Evolutionary conservation across 805 yeast genomes (phyloP).

Genomic region (Starmerella davenportii): DNA sequence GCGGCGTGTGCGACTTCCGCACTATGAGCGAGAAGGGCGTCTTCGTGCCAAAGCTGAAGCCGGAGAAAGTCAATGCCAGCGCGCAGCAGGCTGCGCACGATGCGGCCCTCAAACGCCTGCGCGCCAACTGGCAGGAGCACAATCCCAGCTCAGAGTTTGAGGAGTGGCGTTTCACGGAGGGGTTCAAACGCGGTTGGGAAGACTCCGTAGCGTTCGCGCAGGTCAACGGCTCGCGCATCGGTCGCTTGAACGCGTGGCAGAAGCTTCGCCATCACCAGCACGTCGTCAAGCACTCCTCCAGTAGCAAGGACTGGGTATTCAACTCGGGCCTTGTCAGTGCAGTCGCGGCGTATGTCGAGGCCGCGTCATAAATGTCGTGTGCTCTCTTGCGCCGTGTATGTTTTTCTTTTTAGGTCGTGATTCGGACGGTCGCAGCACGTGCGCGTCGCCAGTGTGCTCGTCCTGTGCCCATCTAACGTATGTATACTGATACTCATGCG

Average conservation of each 20-base stretch:
- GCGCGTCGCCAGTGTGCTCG: no score
- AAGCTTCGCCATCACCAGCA: conserved; percentile 47
- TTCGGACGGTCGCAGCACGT: no score
- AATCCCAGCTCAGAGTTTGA: conserved; percentile 48
- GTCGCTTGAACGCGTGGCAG: conserved; percentile 57
- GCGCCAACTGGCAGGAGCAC: conserved; percentile 47
- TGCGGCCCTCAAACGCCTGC: conserved; percentile 31
- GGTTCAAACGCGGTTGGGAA: conserved; percentile 54
- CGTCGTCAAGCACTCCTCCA: conserved; percentile 33
- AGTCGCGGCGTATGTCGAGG: conserved; percentile 30
- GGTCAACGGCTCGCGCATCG: conserved; percentile 53
- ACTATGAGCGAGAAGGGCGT: conserved; percentile 33
- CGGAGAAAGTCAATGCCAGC: conserved; percentile 3
- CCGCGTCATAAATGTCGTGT: no score
- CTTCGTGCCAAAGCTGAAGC: conserved; percentile 3
- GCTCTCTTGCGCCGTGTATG: no score
- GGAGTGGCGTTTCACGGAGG: conserved; percentile 66
- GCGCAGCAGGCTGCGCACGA: conserved; percentile 20
- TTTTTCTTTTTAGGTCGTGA: no score
- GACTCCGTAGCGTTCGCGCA: conserved; percentile 55
- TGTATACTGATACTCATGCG: no score
- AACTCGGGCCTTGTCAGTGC: conserved; percentile 68
- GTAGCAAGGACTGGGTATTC: conserved; percentile 66
- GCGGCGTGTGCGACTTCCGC: conserved; percentile 91
- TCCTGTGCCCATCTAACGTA: no score